These are phyloP conservation scores for Coccinonectria pachysandricola DNA, from an alignment of 2,329 filamentous ascomycete genomes.

Conservation along the genomic window DNA sequence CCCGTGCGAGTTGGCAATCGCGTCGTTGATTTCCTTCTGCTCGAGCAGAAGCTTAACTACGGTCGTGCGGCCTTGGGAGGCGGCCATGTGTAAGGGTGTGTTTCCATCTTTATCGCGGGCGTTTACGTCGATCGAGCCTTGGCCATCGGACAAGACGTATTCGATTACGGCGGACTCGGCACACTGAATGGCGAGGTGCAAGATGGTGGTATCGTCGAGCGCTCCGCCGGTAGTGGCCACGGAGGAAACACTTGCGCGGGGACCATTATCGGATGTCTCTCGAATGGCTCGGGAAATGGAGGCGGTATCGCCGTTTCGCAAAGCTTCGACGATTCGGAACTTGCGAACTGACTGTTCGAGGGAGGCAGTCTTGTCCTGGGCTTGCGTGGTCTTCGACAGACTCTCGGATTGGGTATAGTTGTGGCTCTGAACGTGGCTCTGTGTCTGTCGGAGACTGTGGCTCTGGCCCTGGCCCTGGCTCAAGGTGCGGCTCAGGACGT, in stretches of 20 bases:
- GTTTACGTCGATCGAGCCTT: conserved; percentile 66
- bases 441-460: no score
- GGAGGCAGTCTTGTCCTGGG: conserved; percentile 37
- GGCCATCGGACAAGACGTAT: conserved; percentile 75
- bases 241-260: conserved; percentile 48
- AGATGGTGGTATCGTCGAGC: conserved; percentile 75
- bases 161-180: conserved; percentile 88
- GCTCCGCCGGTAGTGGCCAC: conserved; percentile 32
- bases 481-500: no score
- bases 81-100: conserved; percentile 81
- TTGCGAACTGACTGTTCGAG: conserved; percentile 92
- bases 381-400: conserved; percentile 22
- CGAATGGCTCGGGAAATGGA: conserved; percentile 81
- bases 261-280: conserved; percentile 45
- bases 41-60: conserved; percentile 79
- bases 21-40: conserved; percentile 77
- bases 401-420: conserved; percentile 3
- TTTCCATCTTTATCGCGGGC: conserved; percentile 89
- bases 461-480: no score
- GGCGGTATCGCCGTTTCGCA: conserved; percentile 81
- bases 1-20: conserved; percentile 72
- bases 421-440: no score
- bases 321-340: conserved; percentile 86
- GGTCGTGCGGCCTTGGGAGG: conserved; percentile 66
- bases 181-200: conserved; percentile 92